Conservation (phyloP, 768 basidiomycete species). For the Lactarius tabidus region DNA sequence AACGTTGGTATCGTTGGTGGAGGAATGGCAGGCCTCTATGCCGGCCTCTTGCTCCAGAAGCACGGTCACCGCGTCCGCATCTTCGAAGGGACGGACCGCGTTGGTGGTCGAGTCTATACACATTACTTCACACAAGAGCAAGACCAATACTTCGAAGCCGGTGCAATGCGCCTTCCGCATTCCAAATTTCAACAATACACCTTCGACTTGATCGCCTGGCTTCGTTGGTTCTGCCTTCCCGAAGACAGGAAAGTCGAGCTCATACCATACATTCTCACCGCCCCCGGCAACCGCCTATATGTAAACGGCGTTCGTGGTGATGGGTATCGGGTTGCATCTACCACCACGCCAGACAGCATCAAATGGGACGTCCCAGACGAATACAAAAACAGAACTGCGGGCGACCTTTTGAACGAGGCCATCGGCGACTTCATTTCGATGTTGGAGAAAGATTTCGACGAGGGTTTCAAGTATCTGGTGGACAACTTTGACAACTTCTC, state of each 20-base stretch:
- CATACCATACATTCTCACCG: slow-evolving; percentile 22
- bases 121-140: slow-evolving; percentile 24
- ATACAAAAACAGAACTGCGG: slow-evolving; percentile 17
- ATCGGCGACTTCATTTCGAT: slow-evolving; percentile 16
- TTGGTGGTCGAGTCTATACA: slow-evolving; percentile 24
- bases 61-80: slow-evolving; percentile 21
- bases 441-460: slow-evolving; percentile 18
- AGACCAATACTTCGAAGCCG: slow-evolving; percentile 26
- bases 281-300: slow-evolving; percentile 22
- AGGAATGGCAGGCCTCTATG: slow-evolving; percentile 24
- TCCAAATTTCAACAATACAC: slow-evolving; percentile 17
- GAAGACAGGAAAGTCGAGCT: slow-evolving; percentile 16
- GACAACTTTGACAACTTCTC: slow-evolving; percentile 24
- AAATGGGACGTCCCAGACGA: slow-evolving; percentile 18
- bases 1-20: slow-evolving; percentile 24
- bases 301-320: slow-evolving; percentile 15
- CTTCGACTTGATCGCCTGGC: slow-evolving; percentile 20
- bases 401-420: slow-evolving; percentile 18
- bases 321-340: slow-evolving; percentile 12
- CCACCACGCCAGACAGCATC: background rate
- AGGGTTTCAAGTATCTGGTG: slow-evolving; percentile 22
- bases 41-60: slow-evolving; percentile 20
- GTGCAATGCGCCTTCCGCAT: slow-evolving; percentile 26
- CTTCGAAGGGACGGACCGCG: slow-evolving; percentile 20
- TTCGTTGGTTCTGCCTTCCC: slow-evolving; percentile 10